Conservation (phyloP, 805 yeast genomes). For the Ogataea pilisensis region DNA sequence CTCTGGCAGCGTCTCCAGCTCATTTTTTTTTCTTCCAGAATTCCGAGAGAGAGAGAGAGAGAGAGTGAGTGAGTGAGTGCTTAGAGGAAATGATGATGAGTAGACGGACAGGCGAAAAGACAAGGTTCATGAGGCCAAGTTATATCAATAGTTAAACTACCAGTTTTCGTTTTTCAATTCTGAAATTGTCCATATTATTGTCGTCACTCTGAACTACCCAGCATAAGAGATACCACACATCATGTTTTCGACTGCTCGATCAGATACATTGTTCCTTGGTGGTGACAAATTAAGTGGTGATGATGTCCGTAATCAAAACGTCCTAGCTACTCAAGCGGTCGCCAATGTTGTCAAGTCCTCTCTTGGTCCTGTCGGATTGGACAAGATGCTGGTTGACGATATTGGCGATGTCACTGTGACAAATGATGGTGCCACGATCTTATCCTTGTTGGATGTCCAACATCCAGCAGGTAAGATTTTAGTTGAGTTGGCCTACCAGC, state of each 20-base stretch:
- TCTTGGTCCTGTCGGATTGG: constrained; percentile 96
- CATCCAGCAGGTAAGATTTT: constrained; percentile 98
- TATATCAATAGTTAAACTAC: too few species aligned
- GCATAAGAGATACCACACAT: neutral
- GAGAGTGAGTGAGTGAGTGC: too few species aligned
- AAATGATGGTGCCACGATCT: constrained; percentile 97
- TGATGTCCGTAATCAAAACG: constrained; percentile 94
- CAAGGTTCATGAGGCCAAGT: too few species aligned
- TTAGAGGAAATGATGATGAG: too few species aligned
- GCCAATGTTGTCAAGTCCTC: constrained; percentile 88
- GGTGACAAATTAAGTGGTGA: constrained; percentile 96
- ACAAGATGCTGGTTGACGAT: constrained; percentile 97
- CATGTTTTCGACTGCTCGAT: constrained; percentile 74
- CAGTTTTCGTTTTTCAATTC: too few species aligned
- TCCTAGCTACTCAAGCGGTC: constrained; percentile 84
- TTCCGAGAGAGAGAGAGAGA: too few species aligned
- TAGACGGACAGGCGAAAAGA: too few species aligned
- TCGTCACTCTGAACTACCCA: too few species aligned
- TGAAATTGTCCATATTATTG: too few species aligned
- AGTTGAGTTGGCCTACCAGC: constrained; percentile 97
- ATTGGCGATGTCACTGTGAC: constrained; percentile 99
- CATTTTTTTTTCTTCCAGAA: too few species aligned
- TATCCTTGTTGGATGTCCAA: constrained; percentile 87
- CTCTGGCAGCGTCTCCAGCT: too few species aligned
- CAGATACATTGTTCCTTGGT: constrained; percentile 90